Percentiles rank a stretch among this genome's conserved stretches.
These are phyloP conservation scores for Scalesia atractyloides DNA, from an alignment of 129 eudicot species.

Conservation along the genomic window DNA sequence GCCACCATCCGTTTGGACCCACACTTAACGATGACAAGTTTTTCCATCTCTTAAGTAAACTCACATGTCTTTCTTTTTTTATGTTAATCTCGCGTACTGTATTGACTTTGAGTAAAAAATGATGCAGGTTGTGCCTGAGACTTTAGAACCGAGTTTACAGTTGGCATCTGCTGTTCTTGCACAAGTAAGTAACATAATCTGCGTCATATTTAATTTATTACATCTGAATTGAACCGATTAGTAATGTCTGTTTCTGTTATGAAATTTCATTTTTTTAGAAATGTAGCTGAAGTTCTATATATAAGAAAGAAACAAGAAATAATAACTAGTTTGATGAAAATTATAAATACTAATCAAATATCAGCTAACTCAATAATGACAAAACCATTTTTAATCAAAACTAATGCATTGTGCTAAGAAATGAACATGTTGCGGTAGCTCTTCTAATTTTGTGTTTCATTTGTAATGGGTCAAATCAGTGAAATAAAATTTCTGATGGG, in stretches of 20 bases:
- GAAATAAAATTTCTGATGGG: background rate
- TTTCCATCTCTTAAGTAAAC: background rate
- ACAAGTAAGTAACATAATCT: slow-evolving; percentile 62
- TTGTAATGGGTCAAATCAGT: too few relatives aligned
- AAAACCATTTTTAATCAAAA: background rate
- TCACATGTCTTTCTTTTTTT: slow-evolving; percentile 5
- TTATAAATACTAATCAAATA: background rate
- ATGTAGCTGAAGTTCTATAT: background rate
- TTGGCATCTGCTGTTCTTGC: slow-evolving; percentile 98
- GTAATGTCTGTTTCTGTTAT: background rate
- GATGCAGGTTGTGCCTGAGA: slow-evolving; percentile 95
- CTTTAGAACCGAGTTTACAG: slow-evolving; percentile 96
- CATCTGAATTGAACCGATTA: background rate
- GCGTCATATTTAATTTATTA: background rate
- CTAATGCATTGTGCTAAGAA: background rate
- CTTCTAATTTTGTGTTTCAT: background rate
- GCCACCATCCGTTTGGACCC: too few relatives aligned
- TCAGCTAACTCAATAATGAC: background rate
- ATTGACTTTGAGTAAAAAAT: slow-evolving; percentile 17
- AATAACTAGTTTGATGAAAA: background rate
- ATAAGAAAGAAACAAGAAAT: slow-evolving; percentile 5
- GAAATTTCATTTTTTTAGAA: background rate
- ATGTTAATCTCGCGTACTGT: background rate
- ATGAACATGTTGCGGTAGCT: background rate
- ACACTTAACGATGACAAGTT: background rate